Percentiles rank a stretch among this genome's conserved stretches.
These are phyloP conservation scores for Rhynchospora pubera DNA, from an alignment of 176 grass and related monocot species.

Conservation along the genomic window DNA sequence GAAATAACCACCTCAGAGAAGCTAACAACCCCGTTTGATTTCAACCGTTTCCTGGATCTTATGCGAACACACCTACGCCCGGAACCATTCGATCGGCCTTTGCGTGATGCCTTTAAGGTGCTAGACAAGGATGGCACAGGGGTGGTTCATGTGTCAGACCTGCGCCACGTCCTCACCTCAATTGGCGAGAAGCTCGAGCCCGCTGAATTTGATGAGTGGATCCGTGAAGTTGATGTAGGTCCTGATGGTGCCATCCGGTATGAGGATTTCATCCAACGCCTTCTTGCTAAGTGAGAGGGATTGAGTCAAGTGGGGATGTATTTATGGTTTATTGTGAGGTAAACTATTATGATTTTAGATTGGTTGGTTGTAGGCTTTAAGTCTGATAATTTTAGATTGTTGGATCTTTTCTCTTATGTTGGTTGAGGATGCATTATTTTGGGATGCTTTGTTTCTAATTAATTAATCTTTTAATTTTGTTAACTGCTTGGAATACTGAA, in stretches of 20 bases:
- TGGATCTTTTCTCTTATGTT: background rate
- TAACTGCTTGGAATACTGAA: background rate
- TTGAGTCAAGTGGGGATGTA: background rate
- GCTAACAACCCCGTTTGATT: constrained; percentile 30
- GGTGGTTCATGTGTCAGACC: constrained; percentile 32
- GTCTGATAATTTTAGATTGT: background rate
- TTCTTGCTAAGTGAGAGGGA: constrained; percentile 24
- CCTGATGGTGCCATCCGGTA: constrained; percentile 25
- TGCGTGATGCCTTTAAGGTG: constrained; percentile 34
- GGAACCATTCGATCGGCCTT: constrained; percentile 29
- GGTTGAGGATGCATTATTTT: background rate
- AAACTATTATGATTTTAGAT: background rate
- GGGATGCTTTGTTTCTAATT: background rate
- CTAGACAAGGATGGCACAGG: constrained; percentile 39
- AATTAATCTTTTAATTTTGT: constrained; percentile 10
- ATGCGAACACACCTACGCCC: constrained; percentile 28
- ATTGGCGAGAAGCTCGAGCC: constrained; percentile 32
- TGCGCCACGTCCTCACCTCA: constrained; percentile 30
- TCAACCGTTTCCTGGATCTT: constrained; percentile 37
- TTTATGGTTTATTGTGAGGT: constrained; percentile 1
- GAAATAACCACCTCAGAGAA: constrained; percentile 35
- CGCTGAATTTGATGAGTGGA: constrained; percentile 33
- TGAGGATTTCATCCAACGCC: constrained; percentile 28
- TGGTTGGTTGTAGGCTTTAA: background rate
- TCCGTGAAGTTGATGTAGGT: constrained; percentile 25